Base-by-base conservation (phyloP, 1,139 yeast genomes). In the Pichia sp. region DNA sequence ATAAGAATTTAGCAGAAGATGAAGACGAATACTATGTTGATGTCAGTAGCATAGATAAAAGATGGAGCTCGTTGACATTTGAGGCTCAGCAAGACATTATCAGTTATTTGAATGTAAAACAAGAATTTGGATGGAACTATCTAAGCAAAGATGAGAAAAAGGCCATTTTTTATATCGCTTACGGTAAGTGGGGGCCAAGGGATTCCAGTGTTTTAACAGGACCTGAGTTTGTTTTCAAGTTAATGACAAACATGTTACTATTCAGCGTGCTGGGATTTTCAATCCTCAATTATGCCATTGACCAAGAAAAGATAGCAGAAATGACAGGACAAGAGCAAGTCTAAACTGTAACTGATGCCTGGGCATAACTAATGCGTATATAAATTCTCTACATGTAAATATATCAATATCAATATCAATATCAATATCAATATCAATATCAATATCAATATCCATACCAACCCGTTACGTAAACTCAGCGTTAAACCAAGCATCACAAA, bases 121-220 rank as follows among this genome's bases (percentile, higher is more conserved):
- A 75, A 68, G 74, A 73, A 58, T 71, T 74, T 57, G 77, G 79
- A 53, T 77, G 82, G 82, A 69, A 66, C 56, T 75, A 73, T 60
- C 67, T 77, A 55, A 65, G 72, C 38, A 49, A 61, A 29, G 79
- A 75, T 50, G 81, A 77, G 59, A 77, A 76, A 68, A 69, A 67
- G 58, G 80, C 81, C 35, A 76, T 78, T 39, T 75, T 73, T 61
- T 76, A 72, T 62, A 73, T 77, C 50, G 73, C 79, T 35, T 77
- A 75, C 55, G 82, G 82, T 40, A 73, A 70, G 54, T 77, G 81
- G 81, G 82, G 82, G 36, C 79, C 81, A 56, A 68, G 82, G 62
- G 54, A 57, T 44, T 37, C 32, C 5, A 49, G 42, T 3, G 37
- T 46, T 3, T 46, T 62, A 55, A 60, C 52, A 27, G 36, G 52